A percentile compares a stretch with the other conserved stretches of the same genome.
These are phyloP conservation scores for Trichophaea hybrida DNA, from an alignment of 2,329 filamentous ascomycete genomes.

Conservation along the genomic window DNA sequence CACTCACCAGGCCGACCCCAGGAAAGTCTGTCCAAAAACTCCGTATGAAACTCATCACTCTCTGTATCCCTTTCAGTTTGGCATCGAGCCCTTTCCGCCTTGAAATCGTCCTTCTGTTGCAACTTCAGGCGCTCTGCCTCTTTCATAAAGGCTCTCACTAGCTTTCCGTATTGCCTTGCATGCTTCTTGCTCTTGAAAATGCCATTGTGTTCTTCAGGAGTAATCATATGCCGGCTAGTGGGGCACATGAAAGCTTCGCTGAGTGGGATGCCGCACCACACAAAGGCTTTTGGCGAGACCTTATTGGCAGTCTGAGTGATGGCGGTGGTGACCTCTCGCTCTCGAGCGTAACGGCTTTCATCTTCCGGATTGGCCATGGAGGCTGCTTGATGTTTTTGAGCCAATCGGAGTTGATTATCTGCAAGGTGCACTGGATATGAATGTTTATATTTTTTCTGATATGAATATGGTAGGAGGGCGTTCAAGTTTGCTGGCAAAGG, in stretches of 20 bases:
- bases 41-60: not conserved
- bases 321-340: not conserved
- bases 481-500: too few species aligned
- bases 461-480: too few species aligned
- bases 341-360: not conserved
- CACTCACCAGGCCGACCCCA: not conserved
- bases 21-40: not conserved
- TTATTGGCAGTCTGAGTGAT: conserved; percentile 56
- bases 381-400: not conserved
- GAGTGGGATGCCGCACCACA: not conserved
- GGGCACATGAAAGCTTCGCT: not conserved
- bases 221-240: not conserved
- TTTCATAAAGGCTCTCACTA: not conserved
- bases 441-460: too few species aligned
- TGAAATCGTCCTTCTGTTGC: not conserved
- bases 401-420: not conserved
- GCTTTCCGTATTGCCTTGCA: not conserved
- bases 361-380: not conserved
- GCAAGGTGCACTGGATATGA: too few species aligned
- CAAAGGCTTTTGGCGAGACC: conserved; percentile 40
- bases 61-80: not conserved
- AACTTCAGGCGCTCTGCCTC: not conserved
- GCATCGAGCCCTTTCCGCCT: not conserved
- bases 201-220: not conserved
- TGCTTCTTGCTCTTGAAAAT: not conserved